phyloP scores from a whole-genome alignment of 2,329 filamentous ascomycete species.

The Botrytis hyacinthi region DNA sequence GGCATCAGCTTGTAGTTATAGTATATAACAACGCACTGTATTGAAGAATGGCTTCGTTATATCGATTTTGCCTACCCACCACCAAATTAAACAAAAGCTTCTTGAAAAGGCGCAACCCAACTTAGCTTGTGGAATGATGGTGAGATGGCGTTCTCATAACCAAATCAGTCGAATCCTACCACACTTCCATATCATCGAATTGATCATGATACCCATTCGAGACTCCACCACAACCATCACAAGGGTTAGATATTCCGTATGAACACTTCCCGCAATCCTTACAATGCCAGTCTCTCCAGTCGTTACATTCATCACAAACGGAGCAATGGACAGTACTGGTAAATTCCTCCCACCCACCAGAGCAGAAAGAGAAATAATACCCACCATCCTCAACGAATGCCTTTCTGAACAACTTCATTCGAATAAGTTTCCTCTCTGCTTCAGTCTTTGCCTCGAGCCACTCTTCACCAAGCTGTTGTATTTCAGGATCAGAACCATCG shows the following conservation, averaged over 20 bases:
- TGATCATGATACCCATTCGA: slow-evolving; percentile 9
- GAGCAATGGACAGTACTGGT: background rate
- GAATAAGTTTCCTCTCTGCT: slow-evolving; percentile 6
- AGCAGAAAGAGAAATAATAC: slow-evolving; percentile 9
- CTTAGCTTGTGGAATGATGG: background rate
- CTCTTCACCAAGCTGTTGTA: background rate
- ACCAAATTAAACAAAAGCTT: background rate
- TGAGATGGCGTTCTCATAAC: background rate
- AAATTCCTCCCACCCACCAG: slow-evolving; percentile 11
- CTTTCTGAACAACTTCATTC: slow-evolving; percentile 3
- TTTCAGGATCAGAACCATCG: background rate
- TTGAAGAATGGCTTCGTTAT: background rate
- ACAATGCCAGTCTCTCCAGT: slow-evolving; percentile 16
- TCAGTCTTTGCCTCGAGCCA: slow-evolving; percentile 12
- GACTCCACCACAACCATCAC: slow-evolving; percentile 16
- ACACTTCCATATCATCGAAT: background rate
- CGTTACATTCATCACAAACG: slow-evolving; percentile 11
- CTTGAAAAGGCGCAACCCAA: background rate
- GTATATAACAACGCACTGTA: background rate
- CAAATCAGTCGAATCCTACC: background rate
- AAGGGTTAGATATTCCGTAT: slow-evolving; percentile 2
- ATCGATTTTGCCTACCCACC: too few species aligned
- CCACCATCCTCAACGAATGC: slow-evolving; percentile 6
- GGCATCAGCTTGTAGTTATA: background rate
- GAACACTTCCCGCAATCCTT: slow-evolving; percentile 10